phyloP scores from a whole-genome alignment of 768 basidiomycete species.

The Rhizopogon rudus region DNA sequence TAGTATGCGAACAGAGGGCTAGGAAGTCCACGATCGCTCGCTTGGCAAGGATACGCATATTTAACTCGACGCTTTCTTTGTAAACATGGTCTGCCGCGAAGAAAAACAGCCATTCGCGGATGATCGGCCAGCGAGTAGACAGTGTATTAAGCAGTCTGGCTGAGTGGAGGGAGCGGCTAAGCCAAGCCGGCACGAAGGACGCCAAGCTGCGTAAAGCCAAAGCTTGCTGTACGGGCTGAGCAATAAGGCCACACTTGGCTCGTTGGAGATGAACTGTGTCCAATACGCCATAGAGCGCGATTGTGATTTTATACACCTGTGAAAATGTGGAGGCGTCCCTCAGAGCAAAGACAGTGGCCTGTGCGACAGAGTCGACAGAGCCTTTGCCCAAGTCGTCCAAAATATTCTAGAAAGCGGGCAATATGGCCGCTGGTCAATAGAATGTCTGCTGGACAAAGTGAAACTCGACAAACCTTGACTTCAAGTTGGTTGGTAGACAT shows the following conservation, averaged over 20 bases:
- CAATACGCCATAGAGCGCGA: conserved; percentile 16
- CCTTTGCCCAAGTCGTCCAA: conserved; percentile 18
- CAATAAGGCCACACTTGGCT: conserved; percentile 4
- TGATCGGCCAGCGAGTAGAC: conserved; percentile 11
- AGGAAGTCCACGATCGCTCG: conserved; percentile 16
- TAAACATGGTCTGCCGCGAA: conserved; percentile 18
- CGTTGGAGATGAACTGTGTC: conserved; percentile 14
- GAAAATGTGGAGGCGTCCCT: conserved; percentile 11
- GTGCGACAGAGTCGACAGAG: conserved; percentile 13
- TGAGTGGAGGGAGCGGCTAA: neutral
- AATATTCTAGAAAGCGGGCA: neutral
- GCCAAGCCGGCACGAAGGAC: conserved; percentile 7
- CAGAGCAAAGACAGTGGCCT: conserved; percentile 16
- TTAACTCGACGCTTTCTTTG: conserved; percentile 11
- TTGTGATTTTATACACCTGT: conserved; percentile 13
- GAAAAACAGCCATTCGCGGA: conserved; percentile 22
- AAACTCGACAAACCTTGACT: conserved; percentile 10
- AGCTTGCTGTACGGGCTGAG: conserved; percentile 11
- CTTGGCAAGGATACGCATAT: conserved; percentile 18
- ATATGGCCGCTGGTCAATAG: neutral
- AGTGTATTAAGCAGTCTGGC: conserved; percentile 4
- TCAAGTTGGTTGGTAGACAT: conserved; percentile 12
- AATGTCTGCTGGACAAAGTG: neutral
- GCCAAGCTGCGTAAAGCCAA: conserved; percentile 14
- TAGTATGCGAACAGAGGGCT: conserved; percentile 10